Percentiles rank a stretch among this genome's conserved stretches.
These are phyloP conservation scores for Septoria linicola DNA, from an alignment of 2,329 filamentous ascomycete species.

Conservation along the genomic window DNA sequence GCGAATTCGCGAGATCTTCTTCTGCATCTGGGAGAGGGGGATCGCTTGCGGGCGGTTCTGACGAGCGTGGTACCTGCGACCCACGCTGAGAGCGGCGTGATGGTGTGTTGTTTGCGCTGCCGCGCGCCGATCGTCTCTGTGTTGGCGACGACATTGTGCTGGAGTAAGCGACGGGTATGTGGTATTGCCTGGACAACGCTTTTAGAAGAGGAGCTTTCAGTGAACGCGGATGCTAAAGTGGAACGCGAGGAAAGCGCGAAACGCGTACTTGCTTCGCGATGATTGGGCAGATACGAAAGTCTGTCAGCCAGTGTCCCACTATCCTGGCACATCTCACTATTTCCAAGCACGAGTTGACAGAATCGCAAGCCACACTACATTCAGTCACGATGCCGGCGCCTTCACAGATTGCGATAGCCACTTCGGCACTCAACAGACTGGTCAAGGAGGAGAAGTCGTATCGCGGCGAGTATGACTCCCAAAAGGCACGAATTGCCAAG, in stretches of 20 bases:
- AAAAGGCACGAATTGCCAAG: slow-evolving; percentile 68
- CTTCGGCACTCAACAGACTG: slow-evolving; percentile 74
- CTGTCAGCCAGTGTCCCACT: background rate
- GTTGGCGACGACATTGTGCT: slow-evolving; percentile 62
- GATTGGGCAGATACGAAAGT: background rate
- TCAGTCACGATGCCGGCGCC: slow-evolving; percentile 67
- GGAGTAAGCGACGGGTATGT: slow-evolving; percentile 8
- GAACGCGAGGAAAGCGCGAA: slow-evolving; percentile 4
- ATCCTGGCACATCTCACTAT: background rate
- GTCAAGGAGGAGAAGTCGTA: slow-evolving; percentile 92
- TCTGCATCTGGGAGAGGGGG: slow-evolving; percentile 36
- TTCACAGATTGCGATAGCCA: slow-evolving; percentile 74
- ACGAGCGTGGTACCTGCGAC: slow-evolving; percentile 53
- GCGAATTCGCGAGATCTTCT: slow-evolving; percentile 36
- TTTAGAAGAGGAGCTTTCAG: background rate
- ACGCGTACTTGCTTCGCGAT: background rate
- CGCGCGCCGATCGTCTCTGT: slow-evolving; percentile 55
- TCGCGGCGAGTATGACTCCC: slow-evolving; percentile 76
- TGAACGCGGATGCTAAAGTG: background rate
- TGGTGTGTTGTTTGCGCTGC: slow-evolving; percentile 46
- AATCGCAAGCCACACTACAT: background rate
- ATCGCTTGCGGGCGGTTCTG: slow-evolving; percentile 40
- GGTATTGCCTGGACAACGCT: slow-evolving; percentile 2
- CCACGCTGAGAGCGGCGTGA: slow-evolving; percentile 51
- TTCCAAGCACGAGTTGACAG: slow-evolving; percentile 10